Evolutionary conservation across 345 rosid species (phyloP), one percentile per base, ranked within the genome.

Genomic region (Erodium maritimum): DNA sequence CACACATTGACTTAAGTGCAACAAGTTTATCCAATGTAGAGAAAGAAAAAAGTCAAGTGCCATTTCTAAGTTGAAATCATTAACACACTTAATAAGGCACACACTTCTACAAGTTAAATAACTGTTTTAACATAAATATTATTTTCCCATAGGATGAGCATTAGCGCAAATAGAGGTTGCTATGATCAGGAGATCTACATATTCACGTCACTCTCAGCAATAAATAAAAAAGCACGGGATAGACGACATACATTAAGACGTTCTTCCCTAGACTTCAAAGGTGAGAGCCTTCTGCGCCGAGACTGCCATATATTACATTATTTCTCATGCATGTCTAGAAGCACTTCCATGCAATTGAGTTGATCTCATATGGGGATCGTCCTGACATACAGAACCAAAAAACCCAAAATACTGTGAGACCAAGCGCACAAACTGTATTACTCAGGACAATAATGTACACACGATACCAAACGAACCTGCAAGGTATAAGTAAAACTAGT

Each of bases 301-400:
- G 37, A 6, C 37, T 5, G 8, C 37, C 37, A 29, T 29, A 29
- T 11, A 29, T 42, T 10, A 10, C 48, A 16, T 12, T 42, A 10
- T 10, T 42, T 3, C 48, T 42, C 50, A 71, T 46, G 71, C 63
- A 63, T 75, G 83, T 69, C 86, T 80, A 53, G 87, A 69, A 62
- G 80, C 66, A 69, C 71, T 73, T 34, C 85, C 73, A 57, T 80
- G 82, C 68, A 86, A 50, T 58, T 79, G 84, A 18, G 81, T 55
- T 57, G 87, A 66, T 72, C 89, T 81, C 74, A 86, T 64, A 64
- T 80, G 78, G 21, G 73, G 61, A 45, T 86, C 82, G 56, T 79
- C 89, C 87, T 86, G 69, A 33, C 65, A 37, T 50, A 21, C n/a
- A 23, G 3, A 52, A 60, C 0, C n/a, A 54, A 50, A 62, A 16